A percentile compares a stretch with the other conserved stretches of the same genome.
Conservation (phyloP, 306 rosid species). For the Sophora flavescens region DNA sequence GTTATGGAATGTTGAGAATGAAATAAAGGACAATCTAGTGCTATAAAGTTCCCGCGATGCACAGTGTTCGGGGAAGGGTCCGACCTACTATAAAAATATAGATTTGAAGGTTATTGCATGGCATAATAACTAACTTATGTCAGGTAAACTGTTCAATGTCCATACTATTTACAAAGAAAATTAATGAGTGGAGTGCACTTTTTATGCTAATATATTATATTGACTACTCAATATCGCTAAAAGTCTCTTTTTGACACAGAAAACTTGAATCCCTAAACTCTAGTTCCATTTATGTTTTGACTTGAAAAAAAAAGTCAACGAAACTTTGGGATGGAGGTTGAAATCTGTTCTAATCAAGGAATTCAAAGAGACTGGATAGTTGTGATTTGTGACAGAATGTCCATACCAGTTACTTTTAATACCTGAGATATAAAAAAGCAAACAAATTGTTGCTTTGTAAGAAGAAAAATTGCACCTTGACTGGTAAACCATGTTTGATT, state of each 20-base stretch:
- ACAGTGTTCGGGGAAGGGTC: too few relatives aligned
- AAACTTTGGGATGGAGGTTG: slow-evolving; percentile 35
- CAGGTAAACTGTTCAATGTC: not conserved
- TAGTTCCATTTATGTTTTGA: not conserved
- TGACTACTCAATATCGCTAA: slow-evolving; percentile 10
- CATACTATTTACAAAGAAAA: not conserved
- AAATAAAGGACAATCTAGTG: not conserved
- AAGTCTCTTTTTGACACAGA: not conserved
- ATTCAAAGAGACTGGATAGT: slow-evolving; percentile 27
- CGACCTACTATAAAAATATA: not conserved
- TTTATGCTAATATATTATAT: not conserved
- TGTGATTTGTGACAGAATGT: slow-evolving; percentile 27
- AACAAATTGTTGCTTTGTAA: not conserved
- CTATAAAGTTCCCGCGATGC: too few relatives aligned
- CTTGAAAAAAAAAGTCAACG: slow-evolving; percentile 26
- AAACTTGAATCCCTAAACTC: not conserved
- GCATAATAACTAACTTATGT: slow-evolving; percentile 9
- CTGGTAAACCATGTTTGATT: slow-evolving; percentile 31
- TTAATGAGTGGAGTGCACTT: not conserved
- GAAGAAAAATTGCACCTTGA: not conserved
- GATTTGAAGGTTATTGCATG: too few relatives aligned
- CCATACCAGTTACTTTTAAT: slow-evolving; percentile 27
- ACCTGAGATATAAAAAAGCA: slow-evolving; percentile 6
- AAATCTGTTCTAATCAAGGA: slow-evolving; percentile 14
- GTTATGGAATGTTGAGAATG: not conserved